Conservation (phyloP, 2,329 filamentous ascomycete species). For the Fusarium liriodendri region DNA sequence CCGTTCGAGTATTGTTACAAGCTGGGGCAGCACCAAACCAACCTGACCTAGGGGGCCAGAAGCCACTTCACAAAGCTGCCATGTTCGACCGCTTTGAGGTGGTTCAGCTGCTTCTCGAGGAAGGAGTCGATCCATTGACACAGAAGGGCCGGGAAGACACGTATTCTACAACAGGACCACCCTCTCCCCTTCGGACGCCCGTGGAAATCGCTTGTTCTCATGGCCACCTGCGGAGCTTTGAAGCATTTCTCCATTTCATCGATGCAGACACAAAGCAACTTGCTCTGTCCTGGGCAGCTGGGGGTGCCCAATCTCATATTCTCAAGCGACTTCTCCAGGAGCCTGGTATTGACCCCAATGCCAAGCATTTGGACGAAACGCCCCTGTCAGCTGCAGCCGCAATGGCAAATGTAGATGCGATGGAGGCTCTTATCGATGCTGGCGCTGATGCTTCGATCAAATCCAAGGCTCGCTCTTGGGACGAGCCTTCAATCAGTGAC, state of each 20-base stretch:
- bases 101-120: conserved; percentile 11
- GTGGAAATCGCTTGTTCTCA: conserved; percentile 42
- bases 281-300: conserved; percentile 45
- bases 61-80: conserved; percentile 52
- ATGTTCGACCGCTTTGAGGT: conserved; percentile 6
- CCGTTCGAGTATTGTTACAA: conserved; percentile 33
- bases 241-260: conserved; percentile 45
- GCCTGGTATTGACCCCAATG: conserved; percentile 48
- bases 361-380: conserved; percentile 31
- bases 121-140: conserved; percentile 49
- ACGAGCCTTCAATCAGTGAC: neutral
- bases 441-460: conserved; percentile 45
- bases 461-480: conserved; percentile 1
- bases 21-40: conserved; percentile 42
- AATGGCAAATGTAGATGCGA: conserved; percentile 9
- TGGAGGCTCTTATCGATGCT: conserved; percentile 43
- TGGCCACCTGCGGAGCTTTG: conserved; percentile 42
- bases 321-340: conserved; percentile 45
- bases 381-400: conserved; percentile 35
- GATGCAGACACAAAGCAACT: conserved; percentile 34
- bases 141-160: conserved; percentile 28
- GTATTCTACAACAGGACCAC: neutral
- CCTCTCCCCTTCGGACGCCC: neutral
- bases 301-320: conserved; percentile 24
- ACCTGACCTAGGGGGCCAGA: conserved; percentile 15